Evolutionary conservation across 331 rosid genomes (phyloP).

Genomic region (Ulmus americana): DNA sequence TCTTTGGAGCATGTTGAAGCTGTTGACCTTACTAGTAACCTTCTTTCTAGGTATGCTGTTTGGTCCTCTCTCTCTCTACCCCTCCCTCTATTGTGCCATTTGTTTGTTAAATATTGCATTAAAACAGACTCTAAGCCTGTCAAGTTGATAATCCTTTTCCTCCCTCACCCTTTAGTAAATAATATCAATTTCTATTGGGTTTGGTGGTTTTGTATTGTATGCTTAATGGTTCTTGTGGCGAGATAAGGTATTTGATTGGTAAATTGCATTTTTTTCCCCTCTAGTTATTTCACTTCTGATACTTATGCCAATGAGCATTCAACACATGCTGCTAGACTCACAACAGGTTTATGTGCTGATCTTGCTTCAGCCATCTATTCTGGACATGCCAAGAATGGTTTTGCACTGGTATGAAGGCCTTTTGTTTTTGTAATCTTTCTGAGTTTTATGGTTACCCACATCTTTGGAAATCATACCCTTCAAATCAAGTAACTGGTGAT

Average conservation of each 20-base stretch:
- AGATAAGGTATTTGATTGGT: conserved; percentile 11
- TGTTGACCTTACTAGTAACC: conserved; percentile 62
- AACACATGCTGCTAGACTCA: conserved; percentile 92
- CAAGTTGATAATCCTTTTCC: neutral
- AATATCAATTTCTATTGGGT: conserved; percentile 14
- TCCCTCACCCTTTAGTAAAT: conserved; percentile 7
- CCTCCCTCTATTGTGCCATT: neutral
- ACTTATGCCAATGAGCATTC: conserved; percentile 98
- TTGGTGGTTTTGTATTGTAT: neutral
- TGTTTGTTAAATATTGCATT: neutral
- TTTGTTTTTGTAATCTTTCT: conserved; percentile 2
- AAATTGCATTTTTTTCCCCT: conserved; percentile 25
- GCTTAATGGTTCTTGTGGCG: neutral
- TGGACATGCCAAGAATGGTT: conserved; percentile 86
- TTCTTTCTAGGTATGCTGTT: conserved; percentile 50
- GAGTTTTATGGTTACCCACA: neutral
- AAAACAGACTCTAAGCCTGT: neutral
- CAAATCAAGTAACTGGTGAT: conserved; percentile 9
- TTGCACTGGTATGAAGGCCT: conserved; percentile 68
- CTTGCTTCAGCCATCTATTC: conserved; percentile 71
- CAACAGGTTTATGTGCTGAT: conserved; percentile 95
- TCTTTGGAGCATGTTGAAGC: conserved; percentile 75
- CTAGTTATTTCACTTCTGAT: conserved; percentile 90
- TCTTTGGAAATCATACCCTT: neutral
- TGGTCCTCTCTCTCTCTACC: conserved; percentile 6